Evolutionary conservation across 2,329 filamentous ascomycete genomes (phyloP).

Genomic region (Bisporella sp.): DNA sequence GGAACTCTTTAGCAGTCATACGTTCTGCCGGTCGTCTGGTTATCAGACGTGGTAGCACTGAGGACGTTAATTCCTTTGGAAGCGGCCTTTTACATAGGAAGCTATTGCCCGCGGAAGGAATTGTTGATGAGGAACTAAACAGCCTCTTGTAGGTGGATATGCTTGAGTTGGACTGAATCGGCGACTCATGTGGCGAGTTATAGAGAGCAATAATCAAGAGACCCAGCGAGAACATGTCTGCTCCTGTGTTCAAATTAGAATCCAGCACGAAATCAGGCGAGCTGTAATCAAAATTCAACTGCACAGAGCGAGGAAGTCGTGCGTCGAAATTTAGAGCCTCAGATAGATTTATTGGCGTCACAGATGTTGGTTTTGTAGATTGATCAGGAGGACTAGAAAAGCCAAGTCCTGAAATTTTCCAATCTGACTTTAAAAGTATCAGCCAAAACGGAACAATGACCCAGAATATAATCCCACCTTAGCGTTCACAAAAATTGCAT

Average conservation of each 20-base stretch:
- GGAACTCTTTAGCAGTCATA: slow-evolving; percentile 83
- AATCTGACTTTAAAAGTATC: slow-evolving; percentile 64
- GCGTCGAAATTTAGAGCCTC: slow-evolving; percentile 83
- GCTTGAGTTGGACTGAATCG: slow-evolving; percentile 75
- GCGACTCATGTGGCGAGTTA: slow-evolving; percentile 87
- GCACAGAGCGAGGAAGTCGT: slow-evolving; percentile 72
- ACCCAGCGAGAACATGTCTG: slow-evolving; percentile 92
- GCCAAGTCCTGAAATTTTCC: slow-evolving; percentile 93
- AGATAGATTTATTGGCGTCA: slow-evolving; percentile 73
- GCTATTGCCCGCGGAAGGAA: slow-evolving; percentile 75
- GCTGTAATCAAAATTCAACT: slow-evolving; percentile 86
- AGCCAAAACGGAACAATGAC: slow-evolving; percentile 15
- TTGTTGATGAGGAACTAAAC: slow-evolving; percentile 69
- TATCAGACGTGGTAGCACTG: slow-evolving; percentile 79
- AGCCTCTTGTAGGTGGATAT: slow-evolving; percentile 78
- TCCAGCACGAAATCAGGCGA: slow-evolving; percentile 94
- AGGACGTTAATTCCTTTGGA: slow-evolving; percentile 67
- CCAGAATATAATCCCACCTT: slow-evolving; percentile 52
- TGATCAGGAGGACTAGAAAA: slow-evolving; percentile 79
- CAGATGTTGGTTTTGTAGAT: slow-evolving; percentile 66
- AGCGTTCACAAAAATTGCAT: slow-evolving; percentile 87
- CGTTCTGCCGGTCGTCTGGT: slow-evolving; percentile 82
- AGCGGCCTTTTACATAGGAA: slow-evolving; percentile 75
- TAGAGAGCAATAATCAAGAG: slow-evolving; percentile 84
- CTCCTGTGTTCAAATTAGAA: slow-evolving; percentile 72